Conservation (phyloP, 2,329 filamentous ascomycete genomes). For the Nigrospora oryzae region DNA sequence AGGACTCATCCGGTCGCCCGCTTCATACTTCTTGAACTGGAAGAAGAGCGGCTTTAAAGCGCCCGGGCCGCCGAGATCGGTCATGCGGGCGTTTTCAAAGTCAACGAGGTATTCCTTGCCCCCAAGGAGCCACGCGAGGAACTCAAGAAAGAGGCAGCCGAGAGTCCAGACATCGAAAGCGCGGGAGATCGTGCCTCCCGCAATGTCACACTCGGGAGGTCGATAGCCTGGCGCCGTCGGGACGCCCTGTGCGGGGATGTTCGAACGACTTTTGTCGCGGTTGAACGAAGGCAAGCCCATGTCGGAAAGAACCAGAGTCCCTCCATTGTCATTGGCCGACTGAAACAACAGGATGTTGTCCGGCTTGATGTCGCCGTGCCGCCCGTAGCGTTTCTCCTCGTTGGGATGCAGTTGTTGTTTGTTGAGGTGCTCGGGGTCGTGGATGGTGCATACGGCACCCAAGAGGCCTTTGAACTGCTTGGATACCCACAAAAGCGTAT, state of each 20-base stretch:
- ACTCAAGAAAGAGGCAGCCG: constrained; percentile 8
- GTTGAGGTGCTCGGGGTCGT: too few relatives aligned
- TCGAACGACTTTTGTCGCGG: constrained; percentile 5
- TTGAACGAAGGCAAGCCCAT: constrained; percentile 7
- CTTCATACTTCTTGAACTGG: too few relatives aligned
- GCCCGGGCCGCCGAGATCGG: too few relatives aligned
- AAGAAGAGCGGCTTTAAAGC: too few relatives aligned
- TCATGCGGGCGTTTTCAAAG: too few relatives aligned
- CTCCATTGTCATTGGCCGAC: too few relatives aligned
- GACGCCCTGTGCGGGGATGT: not conserved
- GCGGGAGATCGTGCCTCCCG: constrained; percentile 1
- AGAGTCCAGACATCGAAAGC: constrained; percentile 9
- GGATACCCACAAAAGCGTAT: too few relatives aligned
- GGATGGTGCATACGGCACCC: too few relatives aligned
- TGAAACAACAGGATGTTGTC: constrained; percentile 10
- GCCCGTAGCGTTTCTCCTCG: constrained; percentile 11
- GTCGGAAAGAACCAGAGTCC: constrained; percentile 6
- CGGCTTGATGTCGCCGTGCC: constrained; percentile 19
- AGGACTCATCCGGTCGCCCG: too few relatives aligned
- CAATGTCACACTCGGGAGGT: constrained; percentile 7
- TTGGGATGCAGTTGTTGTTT: too few relatives aligned
- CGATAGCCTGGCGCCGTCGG: constrained; percentile 1
- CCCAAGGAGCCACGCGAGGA: constrained; percentile 5
- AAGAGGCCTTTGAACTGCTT: too few relatives aligned
- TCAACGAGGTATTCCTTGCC: too few relatives aligned